Evolutionary conservation across 1,139 yeast species (phyloP).

Genomic region (Kodamaea suecica): DNA sequence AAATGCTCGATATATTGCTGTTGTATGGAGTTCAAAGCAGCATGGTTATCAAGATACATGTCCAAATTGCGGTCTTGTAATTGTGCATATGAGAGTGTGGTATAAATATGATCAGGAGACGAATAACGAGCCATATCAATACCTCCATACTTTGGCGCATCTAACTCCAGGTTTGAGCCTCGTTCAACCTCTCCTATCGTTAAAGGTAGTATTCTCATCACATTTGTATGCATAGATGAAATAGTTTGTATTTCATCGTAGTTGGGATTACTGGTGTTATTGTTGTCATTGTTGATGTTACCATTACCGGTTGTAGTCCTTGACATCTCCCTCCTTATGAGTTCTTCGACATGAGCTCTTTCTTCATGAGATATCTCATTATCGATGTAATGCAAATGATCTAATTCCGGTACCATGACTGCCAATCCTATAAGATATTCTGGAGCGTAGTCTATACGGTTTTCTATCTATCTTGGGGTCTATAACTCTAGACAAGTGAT

Average conservation of each 20-base stretch:
- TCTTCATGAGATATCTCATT: slow-evolving; percentile 31
- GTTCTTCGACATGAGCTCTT: slow-evolving; percentile 33
- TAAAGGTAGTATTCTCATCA: slow-evolving; percentile 27
- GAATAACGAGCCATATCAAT: slow-evolving; percentile 33
- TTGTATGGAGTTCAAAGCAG: slow-evolving; percentile 18
- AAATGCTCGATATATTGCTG: slow-evolving; percentile 21
- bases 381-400: slow-evolving; percentile 33
- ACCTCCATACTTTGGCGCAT: slow-evolving; percentile 15
- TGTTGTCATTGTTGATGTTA: too few species aligned
- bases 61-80: slow-evolving; percentile 30
- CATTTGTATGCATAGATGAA: slow-evolving; percentile 26
- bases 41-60: slow-evolving; percentile 21
- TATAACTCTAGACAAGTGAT: too few species aligned
- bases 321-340: slow-evolving; percentile 28
- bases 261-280: too few species aligned
- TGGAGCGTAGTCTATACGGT: background rate
- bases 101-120: slow-evolving; percentile 21
- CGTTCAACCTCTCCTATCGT: slow-evolving; percentile 6
- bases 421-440: too few species aligned
- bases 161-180: background rate
- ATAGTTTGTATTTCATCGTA: background rate
- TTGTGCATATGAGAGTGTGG: slow-evolving; percentile 31
- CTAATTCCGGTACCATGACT: slow-evolving; percentile 20
- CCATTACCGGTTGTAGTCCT: background rate
- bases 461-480: background rate